These are phyloP conservation scores for Nemania serpens DNA, from an alignment of 2,329 filamentous ascomycete genomes.

Conservation along the genomic window DNA sequence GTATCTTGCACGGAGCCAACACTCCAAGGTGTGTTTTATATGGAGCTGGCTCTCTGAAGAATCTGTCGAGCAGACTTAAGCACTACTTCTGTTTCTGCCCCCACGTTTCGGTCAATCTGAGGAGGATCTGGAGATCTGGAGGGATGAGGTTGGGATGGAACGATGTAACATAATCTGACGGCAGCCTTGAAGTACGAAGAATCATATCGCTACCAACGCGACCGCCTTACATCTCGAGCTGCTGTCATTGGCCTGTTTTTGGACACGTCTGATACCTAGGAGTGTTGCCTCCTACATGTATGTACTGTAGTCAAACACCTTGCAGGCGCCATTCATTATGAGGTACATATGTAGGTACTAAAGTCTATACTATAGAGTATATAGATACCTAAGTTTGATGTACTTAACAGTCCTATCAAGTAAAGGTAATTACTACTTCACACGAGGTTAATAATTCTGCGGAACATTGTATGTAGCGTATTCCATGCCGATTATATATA, in stretches of 20 bases:
- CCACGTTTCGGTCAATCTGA: no score
- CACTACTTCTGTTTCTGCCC: no score
- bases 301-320: neutral
- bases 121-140: no score
- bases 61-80: no score
- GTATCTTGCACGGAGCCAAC: no score
- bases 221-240: neutral
- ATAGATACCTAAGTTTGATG: neutral
- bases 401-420: neutral
- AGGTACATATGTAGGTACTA: neutral
- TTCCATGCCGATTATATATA: neutral
- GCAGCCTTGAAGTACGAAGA: no score
- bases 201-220: no score
- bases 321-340: neutral
- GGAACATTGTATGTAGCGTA: neutral
- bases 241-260: constrained; percentile 23
- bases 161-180: no score
- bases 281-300: neutral
- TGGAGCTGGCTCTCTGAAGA: no score
- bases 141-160: no score
- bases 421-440: neutral
- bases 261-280: neutral
- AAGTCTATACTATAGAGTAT: neutral
- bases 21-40: no score
- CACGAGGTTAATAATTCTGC: neutral